Evolutionary conservation across 2,329 filamentous ascomycete species (phyloP), one percentile per base, ranked within the genome.

Genomic region (Arthrobotrys entomopaga): DNA sequence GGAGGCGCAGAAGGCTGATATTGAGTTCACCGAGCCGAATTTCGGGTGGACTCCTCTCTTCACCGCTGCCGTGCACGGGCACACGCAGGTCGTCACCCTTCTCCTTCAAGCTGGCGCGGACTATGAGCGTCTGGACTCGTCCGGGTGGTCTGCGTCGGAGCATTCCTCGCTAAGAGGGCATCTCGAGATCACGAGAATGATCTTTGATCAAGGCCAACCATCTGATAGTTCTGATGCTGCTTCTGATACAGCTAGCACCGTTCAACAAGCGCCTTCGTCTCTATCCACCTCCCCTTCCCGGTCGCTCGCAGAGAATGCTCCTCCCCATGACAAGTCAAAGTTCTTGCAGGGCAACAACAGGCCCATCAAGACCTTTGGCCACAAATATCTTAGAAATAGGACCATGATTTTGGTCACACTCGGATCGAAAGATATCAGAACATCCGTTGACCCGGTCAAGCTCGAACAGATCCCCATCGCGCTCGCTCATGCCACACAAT

Each of bases 341-440:
- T 66, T 81, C 19, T 81, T 84, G 4, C 63, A 74, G 5, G 85
- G 88, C 58, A 82, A 85, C 5, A 84, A 89, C 1, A 92, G 97
- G 76, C 90, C 93, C 3, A 87, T 98, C 77, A 98, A 98, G 82
- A 91, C 92, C 0, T 99, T 98, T 81, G 95, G 95, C 65, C 95
- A 99, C 84, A 89, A 94, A 63, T 99, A 98, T 82, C 86, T 99
- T 58, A 96, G 89, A 16, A 90, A 77, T 16, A 77, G 96, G 79
- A 91, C 91, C 76, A 89, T 99, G 84, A 87, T 99, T 2, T 85
- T 98, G 56, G 93, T 99, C 78, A 97, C 92, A 79, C 84, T 99
- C 7, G 95, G 95, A 0, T 94, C 92, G 0, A 97, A 97, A 91
- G 95, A 99, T 80, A 91, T 91, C 83, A 88, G 93, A 64, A 97